Conservation (phyloP, 257 asterid species). For the Coffea canephora region DNA sequence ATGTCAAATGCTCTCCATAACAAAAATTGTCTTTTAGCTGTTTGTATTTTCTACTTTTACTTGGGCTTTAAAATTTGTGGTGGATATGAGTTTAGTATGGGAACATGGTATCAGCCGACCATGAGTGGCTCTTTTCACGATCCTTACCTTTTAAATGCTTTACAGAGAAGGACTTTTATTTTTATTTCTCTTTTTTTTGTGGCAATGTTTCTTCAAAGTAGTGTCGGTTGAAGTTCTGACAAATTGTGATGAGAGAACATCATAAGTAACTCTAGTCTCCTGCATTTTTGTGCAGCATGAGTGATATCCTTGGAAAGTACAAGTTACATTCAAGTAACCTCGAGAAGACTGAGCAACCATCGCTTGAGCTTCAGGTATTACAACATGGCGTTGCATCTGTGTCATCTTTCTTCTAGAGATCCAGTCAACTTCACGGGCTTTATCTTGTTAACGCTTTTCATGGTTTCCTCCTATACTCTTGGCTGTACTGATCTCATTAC, state of each 20-base stretch:
- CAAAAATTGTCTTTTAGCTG: not conserved
- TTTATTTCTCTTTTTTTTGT: not conserved
- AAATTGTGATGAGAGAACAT: not conserved
- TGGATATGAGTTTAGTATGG: not conserved
- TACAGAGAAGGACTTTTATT: not conserved
- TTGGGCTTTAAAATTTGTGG: not conserved
- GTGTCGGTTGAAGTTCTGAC: not conserved
- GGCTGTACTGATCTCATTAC: not conserved
- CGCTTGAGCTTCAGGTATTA: constrained; percentile 40
- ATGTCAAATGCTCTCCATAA: no score
- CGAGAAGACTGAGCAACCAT: constrained; percentile 24
- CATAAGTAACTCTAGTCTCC: not conserved
- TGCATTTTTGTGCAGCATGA: constrained; percentile 27
- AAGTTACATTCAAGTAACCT: constrained; percentile 25
- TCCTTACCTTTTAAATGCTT: not conserved
- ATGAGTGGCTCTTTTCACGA: not conserved
- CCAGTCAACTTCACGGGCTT: not conserved
- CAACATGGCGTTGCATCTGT: no score
- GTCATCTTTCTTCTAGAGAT: not conserved
- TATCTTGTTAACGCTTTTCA: not conserved
- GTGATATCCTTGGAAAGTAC: constrained; percentile 34
- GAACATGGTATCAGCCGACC: not conserved
- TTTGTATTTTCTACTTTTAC: not conserved
- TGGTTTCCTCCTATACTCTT: not conserved
- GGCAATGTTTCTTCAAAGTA: not conserved